phyloP scores from a whole-genome alignment of 2,329 filamentous ascomycete genomes.

The Aureobasidium lini region DNA sequence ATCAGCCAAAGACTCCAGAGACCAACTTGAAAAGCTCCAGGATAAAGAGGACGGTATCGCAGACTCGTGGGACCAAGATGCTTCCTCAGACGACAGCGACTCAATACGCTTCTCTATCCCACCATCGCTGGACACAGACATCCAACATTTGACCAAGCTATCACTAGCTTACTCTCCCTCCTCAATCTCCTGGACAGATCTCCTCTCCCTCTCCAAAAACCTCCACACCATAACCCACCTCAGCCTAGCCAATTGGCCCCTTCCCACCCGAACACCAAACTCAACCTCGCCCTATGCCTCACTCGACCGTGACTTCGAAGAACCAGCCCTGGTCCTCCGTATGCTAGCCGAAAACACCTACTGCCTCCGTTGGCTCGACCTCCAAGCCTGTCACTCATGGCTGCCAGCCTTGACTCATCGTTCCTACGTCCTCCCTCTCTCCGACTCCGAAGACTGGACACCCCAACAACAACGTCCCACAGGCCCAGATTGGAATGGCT shows the following conservation, averaged over 20 bases:
- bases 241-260: slow-evolving; percentile 56
- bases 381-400: slow-evolving; percentile 54
- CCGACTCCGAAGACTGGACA: background rate
- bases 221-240: slow-evolving; percentile 53
- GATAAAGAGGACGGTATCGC: background rate
- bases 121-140: slow-evolving; percentile 28
- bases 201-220: slow-evolving; percentile 46
- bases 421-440: background rate
- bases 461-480: background rate
- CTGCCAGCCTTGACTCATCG: slow-evolving; percentile 36
- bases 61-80: slow-evolving; percentile 43
- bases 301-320: slow-evolving; percentile 48
- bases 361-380: slow-evolving; percentile 54
- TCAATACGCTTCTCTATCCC: slow-evolving; percentile 18
- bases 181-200: slow-evolving; percentile 46
- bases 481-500: slow-evolving; percentile 4
- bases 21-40: background rate
- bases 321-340: slow-evolving; percentile 49
- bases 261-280: slow-evolving; percentile 50
- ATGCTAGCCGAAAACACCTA: slow-evolving; percentile 49
- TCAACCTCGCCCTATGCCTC: slow-evolving; percentile 46
- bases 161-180: slow-evolving; percentile 48
- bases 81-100: slow-evolving; percentile 18
- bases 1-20: background rate
- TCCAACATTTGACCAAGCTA: slow-evolving; percentile 49